Base-by-base conservation (phyloP, 345 rosid genomes). In the Lepidium sativum region DNA sequence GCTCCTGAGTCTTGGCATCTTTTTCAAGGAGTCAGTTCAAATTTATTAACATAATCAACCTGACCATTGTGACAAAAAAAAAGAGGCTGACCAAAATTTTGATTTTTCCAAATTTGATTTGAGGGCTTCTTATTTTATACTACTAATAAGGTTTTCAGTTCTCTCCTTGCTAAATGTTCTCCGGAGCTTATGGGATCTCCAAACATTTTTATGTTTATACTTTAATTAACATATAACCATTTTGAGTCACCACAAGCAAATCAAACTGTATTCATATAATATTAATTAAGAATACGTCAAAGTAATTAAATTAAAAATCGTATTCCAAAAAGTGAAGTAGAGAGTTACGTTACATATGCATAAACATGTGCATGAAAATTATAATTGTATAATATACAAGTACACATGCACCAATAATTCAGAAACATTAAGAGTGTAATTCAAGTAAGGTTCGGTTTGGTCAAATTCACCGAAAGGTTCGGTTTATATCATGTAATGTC, bases 361-460 rank as follows among this genome's bases (percentile, higher is more conserved):
- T 44, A 34, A 29, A 65, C 49, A 72, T 51, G 53, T 65, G 61
- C 52, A 72, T 72, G 60, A 6, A 66, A 52, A 50, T 33, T n/a
- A 44, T 52, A 59, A 43, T 45, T 66, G 56, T 60, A 43, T 38
- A 34, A 60, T 65, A 32, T 40, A 65, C 12, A 2, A n/a, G 13
- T 51, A 59, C 67, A 57, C 25, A 63, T 56, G 70, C 70, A 33
- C 61, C 66, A 63, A 71, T 55, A 39, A 71, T 47, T 54, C 47
- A 48, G 45, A 10, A 38, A 51, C 21, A 37, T 6, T 39, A 65
- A 27, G 54, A 59, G 71, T 72, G 49, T 65, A 17, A 59, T 34
- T 59, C 35, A 65, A 72, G 76, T 52, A 49, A 40, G 14, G 39
- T 39, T 54, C 9, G 15, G 6, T 52, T 41, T 23, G 62, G 54